Evolutionary conservation across 2,329 filamentous ascomycete species (phyloP).

Genomic region (Ciborinia camelliae): DNA sequence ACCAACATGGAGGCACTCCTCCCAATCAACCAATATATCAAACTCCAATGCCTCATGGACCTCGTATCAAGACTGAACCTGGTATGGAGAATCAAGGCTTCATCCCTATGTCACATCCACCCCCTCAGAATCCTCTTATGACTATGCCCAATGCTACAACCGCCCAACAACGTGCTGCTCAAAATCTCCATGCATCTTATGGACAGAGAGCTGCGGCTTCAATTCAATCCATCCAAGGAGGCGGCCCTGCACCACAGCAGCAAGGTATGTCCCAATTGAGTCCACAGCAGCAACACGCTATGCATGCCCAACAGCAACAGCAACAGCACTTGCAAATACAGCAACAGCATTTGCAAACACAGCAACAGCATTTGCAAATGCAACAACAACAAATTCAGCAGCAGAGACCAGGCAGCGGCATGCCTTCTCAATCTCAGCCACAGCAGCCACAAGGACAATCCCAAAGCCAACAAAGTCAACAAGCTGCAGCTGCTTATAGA

Average conservation of each 20-base stretch:
- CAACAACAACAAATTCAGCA: conserved; percentile 4
- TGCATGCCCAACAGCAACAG: conserved; percentile 35
- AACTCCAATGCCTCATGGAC: conserved; percentile 28
- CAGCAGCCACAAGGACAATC: conserved; percentile 8
- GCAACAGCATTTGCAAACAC: conserved; percentile 19
- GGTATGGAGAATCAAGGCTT: conserved; percentile 35
- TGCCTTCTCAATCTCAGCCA: not conserved
- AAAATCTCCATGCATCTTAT: conserved; percentile 57
- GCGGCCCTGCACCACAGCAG: conserved; percentile 31
- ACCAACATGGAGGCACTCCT: conserved; percentile 31
- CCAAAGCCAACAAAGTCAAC: conserved; percentile 4
- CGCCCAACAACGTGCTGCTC: conserved; percentile 54
- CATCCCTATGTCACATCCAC: conserved; percentile 20
- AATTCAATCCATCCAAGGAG: conserved; percentile 56
- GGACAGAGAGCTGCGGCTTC: conserved; percentile 63
- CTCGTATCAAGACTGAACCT: conserved; percentile 45
- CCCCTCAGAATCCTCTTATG: conserved; percentile 33
- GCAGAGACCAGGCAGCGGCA: not conserved
- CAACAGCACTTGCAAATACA: conserved; percentile 23
- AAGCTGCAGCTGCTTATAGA: conserved; percentile 14
- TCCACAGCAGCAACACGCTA: conserved; percentile 34
- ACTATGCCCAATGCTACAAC: conserved; percentile 36
- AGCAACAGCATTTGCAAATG: conserved; percentile 18
- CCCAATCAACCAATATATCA: conserved; percentile 23
- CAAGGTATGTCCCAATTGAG: conserved; percentile 29